Percentiles rank a stretch among this genome's conserved stretches.
Conservation (phyloP, 108 stramenopile species). For the Fistulifera pelliculosa region DNA sequence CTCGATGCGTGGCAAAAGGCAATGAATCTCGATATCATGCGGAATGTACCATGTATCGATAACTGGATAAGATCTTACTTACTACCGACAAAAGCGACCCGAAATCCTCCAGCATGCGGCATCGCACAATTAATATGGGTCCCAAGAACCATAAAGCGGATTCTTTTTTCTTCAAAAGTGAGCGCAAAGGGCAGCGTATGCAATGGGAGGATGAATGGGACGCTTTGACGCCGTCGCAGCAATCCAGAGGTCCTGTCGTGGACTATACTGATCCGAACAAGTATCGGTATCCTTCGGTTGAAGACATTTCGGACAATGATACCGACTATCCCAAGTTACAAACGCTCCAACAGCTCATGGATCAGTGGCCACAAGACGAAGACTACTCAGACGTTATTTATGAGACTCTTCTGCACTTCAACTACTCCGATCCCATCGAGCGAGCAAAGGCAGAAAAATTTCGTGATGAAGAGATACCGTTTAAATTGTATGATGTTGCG, state of each 20-base stretch:
- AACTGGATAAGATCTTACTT: background rate
- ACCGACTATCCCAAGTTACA: constrained; percentile 45
- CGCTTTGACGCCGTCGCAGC: background rate
- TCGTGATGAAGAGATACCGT: constrained; percentile 69
- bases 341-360: constrained; percentile 44
- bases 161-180: background rate
- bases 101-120: background rate
- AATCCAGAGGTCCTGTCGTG: background rate
- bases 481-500: constrained; percentile 76
- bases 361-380: constrained; percentile 72
- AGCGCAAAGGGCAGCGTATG: background rate
- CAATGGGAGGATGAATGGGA: constrained; percentile 12
- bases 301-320: background rate
- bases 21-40: background rate
- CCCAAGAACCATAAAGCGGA: background rate
- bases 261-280: constrained; percentile 7
- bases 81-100: background rate
- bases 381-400: constrained; percentile 40
- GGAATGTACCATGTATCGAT: background rate
- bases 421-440: constrained; percentile 53
- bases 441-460: constrained; percentile 47
- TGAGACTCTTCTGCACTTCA: constrained; percentile 70
- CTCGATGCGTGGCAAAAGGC: constrained; percentile 1
- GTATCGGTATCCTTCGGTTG: constrained; percentile 6
- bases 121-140: background rate